Evolutionary conservation across 2,329 filamentous ascomycete species (phyloP).

Genomic region (Grosmannia serpens): DNA sequence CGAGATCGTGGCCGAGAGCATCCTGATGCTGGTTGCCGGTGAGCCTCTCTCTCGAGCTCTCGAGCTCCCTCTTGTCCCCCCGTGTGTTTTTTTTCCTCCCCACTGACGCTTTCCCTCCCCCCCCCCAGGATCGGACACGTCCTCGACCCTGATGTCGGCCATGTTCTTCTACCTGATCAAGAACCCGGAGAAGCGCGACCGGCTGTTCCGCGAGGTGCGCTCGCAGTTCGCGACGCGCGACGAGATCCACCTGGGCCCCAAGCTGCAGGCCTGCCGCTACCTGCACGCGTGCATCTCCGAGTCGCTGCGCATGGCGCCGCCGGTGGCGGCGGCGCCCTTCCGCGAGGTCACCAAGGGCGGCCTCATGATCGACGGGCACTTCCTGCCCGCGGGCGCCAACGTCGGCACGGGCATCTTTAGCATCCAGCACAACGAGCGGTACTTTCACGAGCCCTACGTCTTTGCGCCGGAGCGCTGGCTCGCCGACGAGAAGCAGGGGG

Average conservation of each 20-base stretch:
- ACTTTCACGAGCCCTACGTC: background rate
- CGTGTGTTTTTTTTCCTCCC: too few relatives aligned
- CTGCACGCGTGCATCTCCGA: background rate
- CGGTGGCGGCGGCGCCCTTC: background rate
- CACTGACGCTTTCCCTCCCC: too few relatives aligned
- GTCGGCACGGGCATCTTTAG: background rate
- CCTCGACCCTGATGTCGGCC: background rate
- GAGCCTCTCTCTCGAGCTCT: too few relatives aligned
- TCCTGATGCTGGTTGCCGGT: background rate
- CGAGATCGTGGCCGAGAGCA: background rate
- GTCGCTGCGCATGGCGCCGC: background rate
- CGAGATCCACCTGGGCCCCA: background rate
- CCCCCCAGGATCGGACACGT: background rate
- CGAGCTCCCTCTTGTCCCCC: too few relatives aligned
- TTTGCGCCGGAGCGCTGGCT: background rate
- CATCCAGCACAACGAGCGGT: background rate
- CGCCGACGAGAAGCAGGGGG: background rate
- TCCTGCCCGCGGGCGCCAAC: background rate
- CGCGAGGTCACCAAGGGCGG: background rate
- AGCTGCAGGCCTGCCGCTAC: background rate
- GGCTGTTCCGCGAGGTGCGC: background rate
- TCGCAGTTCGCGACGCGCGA: background rate
- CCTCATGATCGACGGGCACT: background rate
- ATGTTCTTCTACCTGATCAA: background rate
- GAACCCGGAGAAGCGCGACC: background rate